Evolutionary conservation across 192 early-diverging fungal species (phyloP), one percentile per base, ranked within the genome.

Genomic region (Fimicolochytrium jonesii): DNA sequence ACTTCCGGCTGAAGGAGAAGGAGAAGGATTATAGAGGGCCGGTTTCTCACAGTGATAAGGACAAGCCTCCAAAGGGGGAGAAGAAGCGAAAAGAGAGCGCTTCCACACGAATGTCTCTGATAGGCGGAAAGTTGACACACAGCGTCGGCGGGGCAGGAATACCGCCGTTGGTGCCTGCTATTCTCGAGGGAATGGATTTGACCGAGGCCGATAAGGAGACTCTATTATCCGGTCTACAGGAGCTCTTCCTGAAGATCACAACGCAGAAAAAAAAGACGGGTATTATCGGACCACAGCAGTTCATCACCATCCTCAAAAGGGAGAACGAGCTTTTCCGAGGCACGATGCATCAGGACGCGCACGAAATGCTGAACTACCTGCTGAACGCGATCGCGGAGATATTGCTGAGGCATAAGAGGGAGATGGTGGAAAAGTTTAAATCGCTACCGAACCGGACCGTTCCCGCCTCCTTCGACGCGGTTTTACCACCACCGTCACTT

Each of bases 331-430:
- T 95, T 18, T 99, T 98, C 66, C 84, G 91, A 44, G 87, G 88
- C 61, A 93, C 89, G 26, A 88, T 87, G 78, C 97, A 99, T 68
- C 97, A 99, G 70, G 97, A 99, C 71, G 95, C 94, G 0, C 97
- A 99, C 69, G 97, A 99, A 74, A 94, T 97, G 67, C 76, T 99
- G 33, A 98, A 97, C 78, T 98, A 88, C 68, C 59, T 92, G 13
- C 75, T 99, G 18, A 97, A 98, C 68, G 86, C 87, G 15, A 90
- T 99, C 52, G 87, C 86, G 11, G 96, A 99, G 60, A 89, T 90
- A 10, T 51, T 85, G 15, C 13, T 73, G 15, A 41, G 59, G 25
- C 77, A 84, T 18, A 72, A 72, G 45, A 73, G 70, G 34, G 71
- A 78, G 30, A 39, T 72, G 46, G 17, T 33, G 15, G 64, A 87